A percentile compares a stretch with the other conserved stretches of the same genome.
Evolutionary conservation across 1,284 basidiomycete genomes (phyloP).

Genomic region (Bondarzewia mesenterica): DNA sequence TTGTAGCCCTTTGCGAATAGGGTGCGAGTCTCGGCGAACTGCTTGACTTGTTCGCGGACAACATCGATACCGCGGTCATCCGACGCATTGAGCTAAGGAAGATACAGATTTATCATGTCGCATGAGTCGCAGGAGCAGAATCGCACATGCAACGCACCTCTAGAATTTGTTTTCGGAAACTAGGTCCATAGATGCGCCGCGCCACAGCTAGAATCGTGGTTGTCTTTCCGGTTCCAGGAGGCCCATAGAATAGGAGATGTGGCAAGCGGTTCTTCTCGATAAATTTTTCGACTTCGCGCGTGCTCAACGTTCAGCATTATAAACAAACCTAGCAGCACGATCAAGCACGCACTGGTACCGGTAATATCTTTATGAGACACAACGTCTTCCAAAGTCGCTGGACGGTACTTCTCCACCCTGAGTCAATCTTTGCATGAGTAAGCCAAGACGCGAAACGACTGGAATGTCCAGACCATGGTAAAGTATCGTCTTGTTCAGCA

Average conservation of each 20-base stretch:
- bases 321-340: conserved; percentile 1
- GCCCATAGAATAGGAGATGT: conserved; percentile 95
- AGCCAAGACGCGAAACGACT: conserved; percentile 4
- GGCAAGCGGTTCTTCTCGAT: conserved; percentile 93
- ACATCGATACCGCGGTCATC: conserved; percentile 99
- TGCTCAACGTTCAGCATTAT: conserved; percentile 2
- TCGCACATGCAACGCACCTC: conserved; percentile 51
- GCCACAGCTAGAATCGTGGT: conserved; percentile 97
- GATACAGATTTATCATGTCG: not conserved
- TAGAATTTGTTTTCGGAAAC: conserved; percentile 85
- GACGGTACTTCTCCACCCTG: conserved; percentile 96
- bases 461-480: conserved; percentile 56
- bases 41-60: conserved; percentile 97
- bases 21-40: conserved; percentile 94
- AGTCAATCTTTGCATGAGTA: conserved; percentile 2
- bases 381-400: conserved; percentile 82
- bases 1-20: conserved; percentile 92
- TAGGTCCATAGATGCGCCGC: conserved; percentile 81
- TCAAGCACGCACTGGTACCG: conserved; percentile 63
- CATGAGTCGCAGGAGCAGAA: not conserved
- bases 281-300: conserved; percentile 82
- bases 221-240: conserved; percentile 97
- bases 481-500: conserved; percentile 45
- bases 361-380: conserved; percentile 95
- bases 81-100: conserved; percentile 80